Base-by-base conservation (phyloP, 2,329 filamentous ascomycete species). In the Neofusicoccum parvum region DNA sequence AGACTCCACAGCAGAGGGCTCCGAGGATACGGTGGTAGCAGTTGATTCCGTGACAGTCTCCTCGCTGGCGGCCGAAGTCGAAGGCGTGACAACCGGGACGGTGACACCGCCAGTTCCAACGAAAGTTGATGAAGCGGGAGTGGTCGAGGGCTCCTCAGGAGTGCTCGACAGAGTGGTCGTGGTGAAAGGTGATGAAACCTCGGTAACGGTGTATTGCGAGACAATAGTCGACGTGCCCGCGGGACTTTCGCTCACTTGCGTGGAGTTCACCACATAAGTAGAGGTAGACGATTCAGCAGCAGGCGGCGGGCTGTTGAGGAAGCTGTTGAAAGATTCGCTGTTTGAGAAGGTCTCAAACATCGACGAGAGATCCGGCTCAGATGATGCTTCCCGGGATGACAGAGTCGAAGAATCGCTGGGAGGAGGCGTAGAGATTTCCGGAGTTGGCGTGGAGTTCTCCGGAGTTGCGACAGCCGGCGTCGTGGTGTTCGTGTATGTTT, bases 401-500 rank as follows among this genome's bases (percentile, higher is more conserved):
- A 54, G 39, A 23, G 62, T 53, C 50, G 66, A 59, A 59, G 65
- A 58, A 60, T 53, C 65, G 41, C 36, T 64, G 11, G 41, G 20
- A 12, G 43, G 62, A 48, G 65, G 48, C 15, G 62, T 51, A 12
- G 63, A 65, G 37, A 60, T 32, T 58, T 53, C 53, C 48, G 59
- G 59, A 14, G 37, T 62, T 10, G 45, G 48, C 17, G 45, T 39
- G 10, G 34, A 48, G 17, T n/a, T 14, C 12, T 59, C 53, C 7
- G 59, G 46, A 36, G 48, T 51, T 5, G 20, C 9, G 14, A 65
- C 65, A 46, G 73, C 72, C 17, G 75, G 69, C 15, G 70, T 69
- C 46, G 76, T 77, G 27, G 68, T 71, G 64, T 79, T 74, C 62
- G 27, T 32, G 27, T 78, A 77, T 23, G 48, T 37, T 48, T 60